Evolutionary conservation across 1,284 basidiomycete genomes (phyloP).

Genomic region (Leccinum subfulvum): DNA sequence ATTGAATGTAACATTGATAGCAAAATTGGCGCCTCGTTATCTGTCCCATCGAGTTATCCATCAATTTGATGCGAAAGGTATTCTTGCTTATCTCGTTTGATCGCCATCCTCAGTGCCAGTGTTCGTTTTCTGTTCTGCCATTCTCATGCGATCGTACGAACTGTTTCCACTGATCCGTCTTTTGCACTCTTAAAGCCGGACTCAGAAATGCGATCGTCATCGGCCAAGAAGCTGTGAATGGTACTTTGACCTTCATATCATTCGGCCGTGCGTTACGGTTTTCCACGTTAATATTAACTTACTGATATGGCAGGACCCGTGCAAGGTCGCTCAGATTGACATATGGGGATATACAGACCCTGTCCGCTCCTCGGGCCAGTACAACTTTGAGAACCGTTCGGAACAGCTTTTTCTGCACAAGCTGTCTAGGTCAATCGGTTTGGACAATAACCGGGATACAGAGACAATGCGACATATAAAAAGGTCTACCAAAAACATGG

Average conservation of each 20-base stretch:
- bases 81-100: background rate
- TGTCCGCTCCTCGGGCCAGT: background rate
- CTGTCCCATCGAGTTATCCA: background rate
- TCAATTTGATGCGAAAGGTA: background rate
- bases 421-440: background rate
- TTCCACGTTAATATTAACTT: background rate
- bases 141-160: background rate
- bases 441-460: slow-evolving; percentile 1
- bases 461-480: slow-evolving; percentile 7
- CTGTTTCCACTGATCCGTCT: background rate
- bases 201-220: background rate
- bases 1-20: background rate
- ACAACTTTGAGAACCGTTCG: background rate
- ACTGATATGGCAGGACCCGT: background rate
- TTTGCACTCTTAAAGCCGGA: background rate
- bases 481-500: background rate
- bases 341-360: background rate
- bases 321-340: background rate
- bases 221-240: background rate
- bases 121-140: background rate
- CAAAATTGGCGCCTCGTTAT: background rate
- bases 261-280: background rate
- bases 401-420: background rate
- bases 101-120: background rate
- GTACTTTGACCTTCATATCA: background rate